phyloP scores from a whole-genome alignment of 768 basidiomycete genomes.

The Leccinum obscurum region DNA sequence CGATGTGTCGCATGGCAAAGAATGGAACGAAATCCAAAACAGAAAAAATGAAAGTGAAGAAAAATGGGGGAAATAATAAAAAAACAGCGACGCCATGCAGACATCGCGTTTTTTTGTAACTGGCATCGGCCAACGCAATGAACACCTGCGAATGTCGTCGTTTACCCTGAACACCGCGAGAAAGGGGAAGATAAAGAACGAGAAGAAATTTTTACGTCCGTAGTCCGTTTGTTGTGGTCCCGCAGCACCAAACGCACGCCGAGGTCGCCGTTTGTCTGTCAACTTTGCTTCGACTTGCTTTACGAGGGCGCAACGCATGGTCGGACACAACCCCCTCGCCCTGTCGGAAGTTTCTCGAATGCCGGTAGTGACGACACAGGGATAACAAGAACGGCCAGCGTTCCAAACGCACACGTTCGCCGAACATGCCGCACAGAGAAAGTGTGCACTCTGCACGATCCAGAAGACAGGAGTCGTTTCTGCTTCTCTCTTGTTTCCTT shows the following conservation, averaged over 20 bases:
- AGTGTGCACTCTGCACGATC: neutral
- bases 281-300: neutral
- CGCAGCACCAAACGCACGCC: constrained; percentile 12
- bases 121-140: neutral
- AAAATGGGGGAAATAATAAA: neutral
- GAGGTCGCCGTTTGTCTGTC: neutral
- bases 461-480: neutral
- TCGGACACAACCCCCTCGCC: neutral
- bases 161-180: neutral
- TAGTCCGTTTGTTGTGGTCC: neutral
- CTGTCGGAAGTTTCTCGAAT: neutral
- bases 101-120: neutral
- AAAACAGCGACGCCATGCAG: constrained; percentile 1
- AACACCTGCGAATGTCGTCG: neutral
- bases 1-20: neutral
- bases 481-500: neutral
- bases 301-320: constrained; percentile 10
- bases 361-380: constrained; percentile 14
- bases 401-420: constrained; percentile 6
- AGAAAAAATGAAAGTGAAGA: neutral
- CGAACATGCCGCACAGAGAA: constrained; percentile 22
- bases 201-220: neutral
- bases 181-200: neutral
- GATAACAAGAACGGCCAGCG: constrained; percentile 1
- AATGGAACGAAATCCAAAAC: neutral